phyloP scores from a whole-genome alignment of 2,329 filamentous ascomycete genomes.

The Colletotrichum somersetense region DNA sequence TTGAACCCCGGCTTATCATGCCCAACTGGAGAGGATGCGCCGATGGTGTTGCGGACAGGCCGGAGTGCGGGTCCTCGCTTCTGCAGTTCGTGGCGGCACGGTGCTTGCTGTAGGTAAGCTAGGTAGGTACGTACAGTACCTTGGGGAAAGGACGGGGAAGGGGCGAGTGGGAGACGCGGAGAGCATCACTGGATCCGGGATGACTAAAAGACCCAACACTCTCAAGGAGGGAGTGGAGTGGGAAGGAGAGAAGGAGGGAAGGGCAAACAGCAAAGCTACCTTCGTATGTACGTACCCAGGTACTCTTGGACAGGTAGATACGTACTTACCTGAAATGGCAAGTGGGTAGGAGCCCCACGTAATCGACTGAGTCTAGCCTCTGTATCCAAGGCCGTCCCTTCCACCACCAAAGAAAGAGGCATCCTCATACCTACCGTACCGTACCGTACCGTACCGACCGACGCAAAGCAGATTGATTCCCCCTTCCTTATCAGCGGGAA shows the following conservation, averaged over 20 bases:
- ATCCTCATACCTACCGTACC: background rate
- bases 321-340: too few relatives aligned
- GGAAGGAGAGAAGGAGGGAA: background rate
- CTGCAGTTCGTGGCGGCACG: background rate
- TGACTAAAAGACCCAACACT: background rate
- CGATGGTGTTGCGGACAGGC: constrained; percentile 3
- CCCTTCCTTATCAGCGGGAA: background rate
- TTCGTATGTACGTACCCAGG: too few relatives aligned
- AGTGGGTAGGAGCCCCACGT: background rate
- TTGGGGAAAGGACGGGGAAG: background rate
- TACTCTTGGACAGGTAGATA: too few relatives aligned
- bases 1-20: background rate
- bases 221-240: too few relatives aligned
- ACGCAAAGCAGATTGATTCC: background rate
- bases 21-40: background rate
- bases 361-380: constrained; percentile 22
- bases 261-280: background rate
- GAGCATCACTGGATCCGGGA: constrained; percentile 4
- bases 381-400: background rate
- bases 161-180: constrained; percentile 9
- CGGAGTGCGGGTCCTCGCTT: background rate
- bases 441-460: too few relatives aligned
- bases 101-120: background rate
- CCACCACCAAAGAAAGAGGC: constrained; percentile 3
- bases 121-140: background rate